Evolutionary conservation across 2,329 filamentous ascomycete species (phyloP).

Genomic region (Fonsecaea multimorphosa): DNA sequence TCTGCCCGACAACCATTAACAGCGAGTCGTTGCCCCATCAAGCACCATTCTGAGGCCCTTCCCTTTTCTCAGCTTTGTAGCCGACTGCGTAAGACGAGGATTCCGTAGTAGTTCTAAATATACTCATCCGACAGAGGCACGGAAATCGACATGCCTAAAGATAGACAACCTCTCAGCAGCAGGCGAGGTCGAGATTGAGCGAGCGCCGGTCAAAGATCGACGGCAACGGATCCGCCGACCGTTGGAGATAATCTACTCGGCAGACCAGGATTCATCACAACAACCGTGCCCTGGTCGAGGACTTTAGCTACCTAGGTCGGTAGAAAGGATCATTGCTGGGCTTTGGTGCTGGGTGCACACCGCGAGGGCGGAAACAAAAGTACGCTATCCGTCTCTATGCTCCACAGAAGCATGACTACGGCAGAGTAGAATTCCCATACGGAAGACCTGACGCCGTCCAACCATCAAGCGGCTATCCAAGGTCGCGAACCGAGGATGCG

Average conservation of each 20-base stretch:
- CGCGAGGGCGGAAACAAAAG: neutral
- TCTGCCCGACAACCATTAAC: neutral
- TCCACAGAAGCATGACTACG: neutral
- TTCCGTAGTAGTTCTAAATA: neutral
- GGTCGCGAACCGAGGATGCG: constrained; percentile 5
- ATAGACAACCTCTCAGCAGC: neutral
- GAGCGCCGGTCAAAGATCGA: neutral
- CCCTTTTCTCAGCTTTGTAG: neutral
- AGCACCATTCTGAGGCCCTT: neutral
- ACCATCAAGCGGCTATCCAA: neutral
- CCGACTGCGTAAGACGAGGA: neutral
- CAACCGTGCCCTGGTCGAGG: no score
- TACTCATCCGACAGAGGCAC: neutral
- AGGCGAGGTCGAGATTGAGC: neutral
- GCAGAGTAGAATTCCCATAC: neutral
- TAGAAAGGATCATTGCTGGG: no score
- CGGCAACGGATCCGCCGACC: neutral
- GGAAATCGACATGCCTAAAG: neutral
- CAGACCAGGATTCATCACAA: no score
- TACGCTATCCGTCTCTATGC: neutral
- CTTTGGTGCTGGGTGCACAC: neutral
- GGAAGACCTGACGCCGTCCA: neutral
- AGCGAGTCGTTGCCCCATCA: neutral
- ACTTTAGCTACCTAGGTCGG: no score
- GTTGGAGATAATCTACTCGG: neutral